Conservation (phyloP, 164 flowering plant genomes). For the Pachysandra terminalis region DNA sequence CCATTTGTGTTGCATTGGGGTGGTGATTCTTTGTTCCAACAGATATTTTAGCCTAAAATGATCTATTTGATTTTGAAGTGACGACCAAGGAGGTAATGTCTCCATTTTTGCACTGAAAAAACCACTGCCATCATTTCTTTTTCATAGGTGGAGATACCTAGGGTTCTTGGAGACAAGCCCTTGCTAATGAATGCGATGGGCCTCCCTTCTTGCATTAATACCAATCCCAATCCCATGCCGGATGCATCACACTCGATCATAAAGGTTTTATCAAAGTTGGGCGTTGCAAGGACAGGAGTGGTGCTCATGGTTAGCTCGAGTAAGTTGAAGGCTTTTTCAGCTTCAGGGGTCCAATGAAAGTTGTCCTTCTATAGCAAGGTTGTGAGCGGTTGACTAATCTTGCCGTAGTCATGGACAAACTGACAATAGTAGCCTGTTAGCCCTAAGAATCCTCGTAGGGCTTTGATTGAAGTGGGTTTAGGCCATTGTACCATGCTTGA, state of each 20-base stretch:
- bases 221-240: not conserved
- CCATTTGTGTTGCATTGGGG: not conserved
- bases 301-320: not conserved
- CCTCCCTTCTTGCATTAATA: not conserved
- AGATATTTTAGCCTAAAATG: not conserved
- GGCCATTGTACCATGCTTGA: slow-evolving; percentile 1
- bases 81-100: not conserved
- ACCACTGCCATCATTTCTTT: slow-evolving; percentile 1
- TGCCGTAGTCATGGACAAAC: not conserved
- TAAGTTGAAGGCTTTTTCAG: not conserved
- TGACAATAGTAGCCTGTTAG: not conserved
- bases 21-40: not conserved
- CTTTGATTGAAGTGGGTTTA: not conserved
- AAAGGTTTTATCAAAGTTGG: not conserved
- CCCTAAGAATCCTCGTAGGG: not conserved
- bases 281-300: not conserved
- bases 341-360: not conserved
- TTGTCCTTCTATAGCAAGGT: not conserved
- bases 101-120: not conserved
- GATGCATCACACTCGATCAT: not conserved
- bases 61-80: not conserved
- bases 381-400: not conserved
- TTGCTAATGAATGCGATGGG: not conserved
- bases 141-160: not conserved
- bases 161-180: not conserved